Evolutionary conservation across 2,329 filamentous ascomycete species (phyloP), one percentile per base, ranked within the genome.

Genomic region (Epichloe coenophiala): DNA sequence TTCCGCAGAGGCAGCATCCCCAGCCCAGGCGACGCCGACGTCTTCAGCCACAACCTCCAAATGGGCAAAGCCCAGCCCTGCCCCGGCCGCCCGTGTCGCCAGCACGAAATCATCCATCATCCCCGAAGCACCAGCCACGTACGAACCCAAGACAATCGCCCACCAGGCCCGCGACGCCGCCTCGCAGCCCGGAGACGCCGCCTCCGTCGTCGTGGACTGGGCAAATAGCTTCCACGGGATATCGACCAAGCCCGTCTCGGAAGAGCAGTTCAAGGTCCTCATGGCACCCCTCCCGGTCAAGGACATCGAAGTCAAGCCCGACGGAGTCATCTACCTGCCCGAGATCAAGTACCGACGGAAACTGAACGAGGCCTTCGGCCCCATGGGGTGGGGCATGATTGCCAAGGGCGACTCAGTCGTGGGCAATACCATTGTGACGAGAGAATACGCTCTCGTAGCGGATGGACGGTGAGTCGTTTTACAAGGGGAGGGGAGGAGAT

Each of bases 321-420:
- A 98, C 70, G 93, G 93, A 36, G 91, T 98, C 58, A 74, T 97
- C 53, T 98, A 97, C 66, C 74, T 98, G 53, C 93, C 93, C 12
- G 93, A 98, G 75, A 97, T 98, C 74, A 96, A 97, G 71, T 98
- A 98, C 71, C 75, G 93, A 43, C 75, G 91, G 55, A 91, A 95
- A 56, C 69, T 98, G 60, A 96, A 97, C 66, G 73, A 76, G 60
- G 88, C 89, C 0, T 98, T 98, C 69, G 91, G 93, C 0, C 93
- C 93, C 0, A 93, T 94, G 49, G 93, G 86, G 6, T 98, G 93
- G 93, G 93, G 93, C 1, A 71, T 98, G 50, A 91, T 91, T 51
- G 93, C 93, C 9, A 75, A 90, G 52, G 85, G 89, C 15, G 87
- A 95, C 64, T 82, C 87, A 48, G 84, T 88, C 12, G 86, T 95